Evolutionary conservation across 176 grass and related monocot genomes (phyloP).

Genomic region (Paspalum notatum): DNA sequence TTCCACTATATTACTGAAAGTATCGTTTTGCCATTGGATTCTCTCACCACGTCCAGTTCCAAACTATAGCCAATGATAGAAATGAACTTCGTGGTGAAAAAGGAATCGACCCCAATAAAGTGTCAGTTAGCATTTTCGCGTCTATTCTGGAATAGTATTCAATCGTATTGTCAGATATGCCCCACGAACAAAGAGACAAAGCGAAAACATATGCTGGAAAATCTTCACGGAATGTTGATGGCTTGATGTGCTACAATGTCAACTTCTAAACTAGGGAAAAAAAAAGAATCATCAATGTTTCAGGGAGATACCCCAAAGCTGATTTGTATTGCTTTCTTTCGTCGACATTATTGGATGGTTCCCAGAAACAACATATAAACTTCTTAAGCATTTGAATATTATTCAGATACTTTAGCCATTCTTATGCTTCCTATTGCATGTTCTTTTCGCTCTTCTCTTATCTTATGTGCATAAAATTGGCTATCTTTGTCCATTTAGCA

Average conservation of each 20-base stretch:
- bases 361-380: not conserved
- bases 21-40: not conserved
- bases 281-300: not conserved
- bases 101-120: not conserved
- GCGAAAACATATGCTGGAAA: not conserved
- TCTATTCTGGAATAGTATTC: constrained; percentile 1
- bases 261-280: not conserved
- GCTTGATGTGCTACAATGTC: not conserved
- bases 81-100: not conserved
- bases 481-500: constrained; percentile 1
- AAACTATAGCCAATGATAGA: not conserved
- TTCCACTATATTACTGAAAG: not conserved
- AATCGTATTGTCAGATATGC: constrained; percentile 6
- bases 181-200: constrained; percentile 5
- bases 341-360: not conserved
- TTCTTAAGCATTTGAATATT: not conserved
- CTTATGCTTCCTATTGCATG: not conserved
- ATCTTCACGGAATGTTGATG: not conserved
- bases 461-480: not conserved
- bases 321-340: not conserved
- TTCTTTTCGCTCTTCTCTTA: not conserved
- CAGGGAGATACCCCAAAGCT: not conserved
- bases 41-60: not conserved
- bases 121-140: not conserved
- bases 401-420: not conserved